Evolutionary conservation across 495 filamentous ascomycete genomes (phyloP), one percentile per base, ranked within the genome.

Genomic region (Chlorociboria aeruginascens): DNA sequence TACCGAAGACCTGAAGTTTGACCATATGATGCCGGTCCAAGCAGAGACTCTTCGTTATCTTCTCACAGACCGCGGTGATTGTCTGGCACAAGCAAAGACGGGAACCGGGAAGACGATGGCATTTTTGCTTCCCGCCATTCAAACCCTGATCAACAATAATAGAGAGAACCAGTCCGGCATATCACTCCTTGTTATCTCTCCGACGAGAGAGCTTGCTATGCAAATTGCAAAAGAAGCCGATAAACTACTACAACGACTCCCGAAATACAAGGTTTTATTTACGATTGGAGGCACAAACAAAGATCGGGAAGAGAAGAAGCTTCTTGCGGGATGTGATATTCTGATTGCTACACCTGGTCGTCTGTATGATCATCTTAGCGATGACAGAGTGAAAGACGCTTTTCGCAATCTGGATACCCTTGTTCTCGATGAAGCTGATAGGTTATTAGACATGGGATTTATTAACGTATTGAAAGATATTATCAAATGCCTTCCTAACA

Each of bases 101-200:
- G 80, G 80, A 47, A 84, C 79, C 6, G 79, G 80, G 44, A 84
- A 84, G 62, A 84, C 79, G 0, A 59, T 83, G 37, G 80, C 76
- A 14, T 84, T 84, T 61, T 67, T 84, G 14, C 53, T 82, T 8
- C 79, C 80, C 29, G 73, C 79, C n/a, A 60, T 84, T 36, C 77
- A 84, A 52, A 78, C 69, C 31, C 71, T 84, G 38, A 64, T 82
- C 37, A 59, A 57, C 54, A 57, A 51, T 29, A 52, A 61, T 2
- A 31, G 48, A 20, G 31, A 9, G 3, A 30, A 34, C 2, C 49
- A 48, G 1, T 41, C 43, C 17, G 74, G 76, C 9, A 70, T 83
- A 38, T 77, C 75, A 32, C 70, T 82, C 44, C 63, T 85, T 32
- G 73, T 83, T 56, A 70, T 83, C 29, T 76, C 79, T 7, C 79